Conservation (phyloP, 2,329 filamentous ascomycete genomes). For the Ceratocystis colombiana region DNA sequence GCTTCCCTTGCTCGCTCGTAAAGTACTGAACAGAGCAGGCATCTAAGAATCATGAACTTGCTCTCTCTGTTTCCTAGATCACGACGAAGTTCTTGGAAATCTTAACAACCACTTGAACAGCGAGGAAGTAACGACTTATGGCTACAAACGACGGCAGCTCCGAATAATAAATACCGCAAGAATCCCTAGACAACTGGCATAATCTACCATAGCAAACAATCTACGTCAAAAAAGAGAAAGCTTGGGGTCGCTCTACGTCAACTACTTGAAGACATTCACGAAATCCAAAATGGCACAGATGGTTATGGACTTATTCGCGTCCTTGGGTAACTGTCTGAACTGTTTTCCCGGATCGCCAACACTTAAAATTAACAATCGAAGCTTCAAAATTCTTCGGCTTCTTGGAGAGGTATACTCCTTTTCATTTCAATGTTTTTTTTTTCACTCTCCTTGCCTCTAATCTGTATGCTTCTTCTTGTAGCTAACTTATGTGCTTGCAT, state of each 20-base stretch:
- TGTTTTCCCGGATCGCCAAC: conserved; percentile 93
- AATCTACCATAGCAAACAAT: not conserved
- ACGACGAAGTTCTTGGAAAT: not conserved
- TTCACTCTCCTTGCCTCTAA: conserved; percentile 11
- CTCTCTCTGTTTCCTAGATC: not conserved
- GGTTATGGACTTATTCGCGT: conserved; percentile 79
- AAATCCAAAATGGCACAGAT: conserved; percentile 60
- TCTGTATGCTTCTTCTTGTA: conserved; percentile 14
- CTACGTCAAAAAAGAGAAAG: not conserved
- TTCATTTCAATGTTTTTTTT: conserved; percentile 16
- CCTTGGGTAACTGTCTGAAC: conserved; percentile 85
- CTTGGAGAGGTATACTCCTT: conserved; percentile 63
- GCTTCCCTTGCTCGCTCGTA: not conserved
- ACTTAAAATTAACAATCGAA: conserved; percentile 86
- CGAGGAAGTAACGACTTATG: not conserved
- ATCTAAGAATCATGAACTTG: not conserved
- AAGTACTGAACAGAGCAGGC: not conserved
- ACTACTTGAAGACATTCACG: no score
- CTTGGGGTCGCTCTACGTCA: not conserved
- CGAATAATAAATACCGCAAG: not conserved
- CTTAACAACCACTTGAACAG: not conserved
- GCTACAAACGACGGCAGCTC: not conserved
- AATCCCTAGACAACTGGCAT: not conserved
- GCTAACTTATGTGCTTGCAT: not conserved
- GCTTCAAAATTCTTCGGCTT: conserved; percentile 89